Evolutionary conservation across 164 flowering plant species (phyloP), one percentile per base, ranked within the genome.

Genomic region (Euptelea pleiosperma): DNA sequence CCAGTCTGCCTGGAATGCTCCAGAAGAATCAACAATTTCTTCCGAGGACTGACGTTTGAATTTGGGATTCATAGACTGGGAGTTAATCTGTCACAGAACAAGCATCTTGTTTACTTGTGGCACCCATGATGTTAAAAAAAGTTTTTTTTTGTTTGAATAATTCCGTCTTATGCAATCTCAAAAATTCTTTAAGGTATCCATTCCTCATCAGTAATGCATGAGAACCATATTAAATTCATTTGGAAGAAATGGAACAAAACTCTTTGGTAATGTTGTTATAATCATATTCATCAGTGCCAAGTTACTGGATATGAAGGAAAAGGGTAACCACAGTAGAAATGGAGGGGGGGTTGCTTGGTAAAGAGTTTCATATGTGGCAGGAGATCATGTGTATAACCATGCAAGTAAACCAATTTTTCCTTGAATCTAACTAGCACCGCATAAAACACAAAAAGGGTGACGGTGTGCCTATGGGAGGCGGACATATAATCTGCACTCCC

Each of bases 71-170:
- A 70, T 62, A 3, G 81, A 48, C 64, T 72, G 70, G 55, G 96
- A 77, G 50, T 86, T 88, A 31, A 94, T 84, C 97, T 91, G 86
- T 55, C 50, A 66, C 33, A 62, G 33, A 33, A 58, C 18, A 66
- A 53, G 47, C 30, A 58, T 36, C 46, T 41, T 14, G 1, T 35
- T 14, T 15, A 0, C 37, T 30, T 25, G 47, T 4, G 31, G 8
- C 8, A 7, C 35, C 7, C 4, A 54, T 9, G 46, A n/a, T n/a
- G n/a, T n/a, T n/a, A n/a, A n/a, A n/a, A n/a, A n/a, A n/a, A n/a
- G n/a, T n/a, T n/a, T n/a, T n/a, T n/a, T n/a, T n/a, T n/a, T n/a
- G n/a, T n/a, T n/a, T n/a, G n/a, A n/a, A n/a, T n/a, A n/a, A n/a
- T n/a, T n/a, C n/a, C n/a, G n/a, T n/a, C n/a, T n/a, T n/a, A n/a